Base-by-base conservation (phyloP, 352 stramenopile species). In the Phytopythium vexans region DNA sequence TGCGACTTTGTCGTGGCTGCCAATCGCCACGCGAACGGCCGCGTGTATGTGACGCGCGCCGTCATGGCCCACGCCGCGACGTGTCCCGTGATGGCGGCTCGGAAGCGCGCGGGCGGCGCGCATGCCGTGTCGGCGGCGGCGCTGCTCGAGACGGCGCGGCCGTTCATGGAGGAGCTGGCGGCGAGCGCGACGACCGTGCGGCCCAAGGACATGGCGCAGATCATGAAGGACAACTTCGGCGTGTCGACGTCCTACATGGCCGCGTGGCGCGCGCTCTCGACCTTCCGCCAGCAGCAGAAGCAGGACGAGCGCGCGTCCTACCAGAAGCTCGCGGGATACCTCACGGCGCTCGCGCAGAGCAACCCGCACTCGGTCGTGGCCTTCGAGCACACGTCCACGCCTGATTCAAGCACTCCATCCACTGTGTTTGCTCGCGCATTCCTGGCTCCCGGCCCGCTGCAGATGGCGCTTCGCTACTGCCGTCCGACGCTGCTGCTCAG, bases 181-280 rank as follows among this genome's bases (percentile, higher is more conserved):
- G 68, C 79, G 53, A 68, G 78, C 21, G 64, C 62, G 33, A 72
- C 82, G 39, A 58, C 68, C 4, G 75, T 92, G 15, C 85, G 85
- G 21, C 82, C 82, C 6, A 82, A 86, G 31, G 78, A 92, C 54
- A 86, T 92, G 61, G 82, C 77, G 34, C 66, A 82, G 44, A 85
- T 92, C 49, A 89, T 92, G 77, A 92, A 88, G 63, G 77, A 89
- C 49, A 82, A 89, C 41, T 92, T 89, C 49, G 82, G 82, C 14
- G 77, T 92, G 10, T 75, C 79, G 40, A 72, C 78, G 46, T 88
- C 74, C 11, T 92, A 92, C 47, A 89, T 92, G 82, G 89, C 82
- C 12, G 78, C 82, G 7, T 92, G 82, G 82, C 69, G 82, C 38
- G 82, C 82, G 9, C 60, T 92, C 14, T 86, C 68, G 53, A 74